phyloP scores from a whole-genome alignment of 1,284 basidiomycete species.

The Cystobasidium slooffiae region DNA sequence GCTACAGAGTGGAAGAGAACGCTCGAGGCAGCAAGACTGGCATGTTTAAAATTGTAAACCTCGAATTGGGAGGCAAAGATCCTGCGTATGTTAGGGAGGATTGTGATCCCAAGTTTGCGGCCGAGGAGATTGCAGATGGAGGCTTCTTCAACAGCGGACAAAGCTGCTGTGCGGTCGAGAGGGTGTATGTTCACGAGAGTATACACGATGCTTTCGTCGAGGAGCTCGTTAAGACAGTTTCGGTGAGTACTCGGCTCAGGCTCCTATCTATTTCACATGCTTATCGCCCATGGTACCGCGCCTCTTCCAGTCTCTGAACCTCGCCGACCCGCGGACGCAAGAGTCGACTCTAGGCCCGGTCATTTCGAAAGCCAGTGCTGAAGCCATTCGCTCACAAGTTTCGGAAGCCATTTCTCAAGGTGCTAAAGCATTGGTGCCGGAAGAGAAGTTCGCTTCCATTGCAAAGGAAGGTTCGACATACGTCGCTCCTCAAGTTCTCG shows the following conservation, averaged over 20 bases:
- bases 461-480: conserved; percentile 76
- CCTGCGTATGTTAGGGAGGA: conserved; percentile 82
- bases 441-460: conserved; percentile 66
- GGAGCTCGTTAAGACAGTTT: conserved; percentile 73
- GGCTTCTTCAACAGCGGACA: conserved; percentile 96
- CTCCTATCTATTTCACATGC: not conserved
- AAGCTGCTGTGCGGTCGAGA: conserved; percentile 84
- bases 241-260: conserved; percentile 60
- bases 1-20: conserved; percentile 57
- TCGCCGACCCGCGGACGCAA: conserved; percentile 79
- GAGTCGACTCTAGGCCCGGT: conserved; percentile 86
- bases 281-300: not conserved
- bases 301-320: conserved; percentile 67
- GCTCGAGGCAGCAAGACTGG: conserved; percentile 63
- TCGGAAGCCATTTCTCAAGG: conserved; percentile 77
- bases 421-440: conserved; percentile 75
- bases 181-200: conserved; percentile 88
- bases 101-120: conserved; percentile 80
- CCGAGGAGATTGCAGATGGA: conserved; percentile 84
- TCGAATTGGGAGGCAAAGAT: conserved; percentile 92
- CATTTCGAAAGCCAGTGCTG: conserved; percentile 80
- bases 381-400: conserved; percentile 82
- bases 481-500: conserved; percentile 84
- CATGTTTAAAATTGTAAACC: conserved; percentile 70
- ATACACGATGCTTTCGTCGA: conserved; percentile 80